Base-by-base conservation (phyloP, 495 filamentous ascomycete species). In the Neurospora pannonica region DNA sequence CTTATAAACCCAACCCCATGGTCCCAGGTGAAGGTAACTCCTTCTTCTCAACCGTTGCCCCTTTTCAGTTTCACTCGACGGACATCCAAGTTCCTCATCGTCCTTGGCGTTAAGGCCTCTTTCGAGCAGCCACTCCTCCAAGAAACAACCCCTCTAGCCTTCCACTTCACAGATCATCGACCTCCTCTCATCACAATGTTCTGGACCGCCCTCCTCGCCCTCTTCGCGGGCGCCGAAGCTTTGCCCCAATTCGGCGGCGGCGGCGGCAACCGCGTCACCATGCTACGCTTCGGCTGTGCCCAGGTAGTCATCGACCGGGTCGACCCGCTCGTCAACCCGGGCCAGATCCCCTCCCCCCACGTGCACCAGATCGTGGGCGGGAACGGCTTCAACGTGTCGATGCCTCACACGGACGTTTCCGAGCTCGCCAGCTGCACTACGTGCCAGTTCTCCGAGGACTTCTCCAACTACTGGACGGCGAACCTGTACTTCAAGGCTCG, bases 381-480 rank as follows among this genome's bases (percentile, higher is more conserved):
- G 21, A 82, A 84, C 74, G 79, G 73, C 15, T 85, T 85, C 78
- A 84, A 85, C 76, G 82, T 80, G 17, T 79, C 82, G 71, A 84
- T 85, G 82, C 83, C 82, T 7, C 82, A 82, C 31, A 79, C 76
- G 38, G 83, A 85, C 71, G 78, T 84, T 60, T 72, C 83, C n/a
- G 46, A 70, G 28, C 74, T 74, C n/a, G 81, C 83, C n/a, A 75
- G 69, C 42, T 85, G 83, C 78, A 85, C 83, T 0, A 84, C 82
- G 2, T 85, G 83, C 74, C 76, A 79, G 38, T 85, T 85, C 74
- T 77, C 80, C 38, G 82, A 85, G 70, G 82, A 85, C 71, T 84
- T 84, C 77, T 81, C 79, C 73, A 86, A 86, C 82, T 86, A 86
- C 82, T 86, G 85, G 84, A 85, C 85, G 0, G 84, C 85, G 28